Conservation (phyloP, 768 basidiomycete genomes). For the Trametes maxima region DNA sequence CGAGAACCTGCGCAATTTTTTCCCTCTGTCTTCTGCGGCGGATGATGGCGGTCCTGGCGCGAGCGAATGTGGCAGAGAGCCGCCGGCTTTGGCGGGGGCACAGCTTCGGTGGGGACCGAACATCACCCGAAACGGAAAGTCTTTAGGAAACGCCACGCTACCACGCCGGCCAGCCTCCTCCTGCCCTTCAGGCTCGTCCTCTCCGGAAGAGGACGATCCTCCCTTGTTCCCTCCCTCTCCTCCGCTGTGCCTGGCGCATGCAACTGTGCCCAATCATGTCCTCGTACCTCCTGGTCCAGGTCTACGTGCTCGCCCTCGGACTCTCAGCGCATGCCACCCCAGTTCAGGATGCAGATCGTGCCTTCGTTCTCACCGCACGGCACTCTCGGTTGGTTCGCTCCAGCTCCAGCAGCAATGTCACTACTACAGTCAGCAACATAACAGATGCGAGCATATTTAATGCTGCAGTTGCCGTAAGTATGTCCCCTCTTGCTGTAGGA, state of each 20-base stretch:
- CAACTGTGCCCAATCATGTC: not conserved
- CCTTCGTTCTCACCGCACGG: not conserved
- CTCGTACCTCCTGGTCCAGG: not conserved
- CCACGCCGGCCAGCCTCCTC: slow-evolving; percentile 1
- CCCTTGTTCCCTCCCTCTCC: not conserved
- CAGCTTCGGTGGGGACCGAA: slow-evolving; percentile 8
- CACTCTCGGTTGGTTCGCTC: not conserved
- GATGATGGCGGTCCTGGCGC: not conserved
- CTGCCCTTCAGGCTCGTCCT: not conserved
- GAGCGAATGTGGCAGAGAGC: not conserved
- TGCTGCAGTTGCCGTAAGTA: slow-evolving; percentile 26
- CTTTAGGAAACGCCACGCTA: slow-evolving; percentile 12
- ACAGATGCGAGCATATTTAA: slow-evolving; percentile 26
- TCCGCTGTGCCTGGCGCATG: slow-evolving; percentile 10
- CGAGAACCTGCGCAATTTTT: not conserved
- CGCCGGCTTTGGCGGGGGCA: not conserved
- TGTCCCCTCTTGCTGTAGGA: not conserved
- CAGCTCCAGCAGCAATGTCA: not conserved
- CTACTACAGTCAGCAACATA: not conserved
- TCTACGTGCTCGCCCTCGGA: not conserved
- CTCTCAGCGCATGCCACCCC: slow-evolving; percentile 6
- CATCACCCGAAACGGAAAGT: slow-evolving; percentile 6
- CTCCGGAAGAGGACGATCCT: not conserved
- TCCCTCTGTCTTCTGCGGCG: not conserved
- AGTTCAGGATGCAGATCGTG: not conserved